Percentiles rank a stretch among this genome's conserved stretches.
Conservation (phyloP, 345 rosid genomes). For the Linum lewisii region DNA sequence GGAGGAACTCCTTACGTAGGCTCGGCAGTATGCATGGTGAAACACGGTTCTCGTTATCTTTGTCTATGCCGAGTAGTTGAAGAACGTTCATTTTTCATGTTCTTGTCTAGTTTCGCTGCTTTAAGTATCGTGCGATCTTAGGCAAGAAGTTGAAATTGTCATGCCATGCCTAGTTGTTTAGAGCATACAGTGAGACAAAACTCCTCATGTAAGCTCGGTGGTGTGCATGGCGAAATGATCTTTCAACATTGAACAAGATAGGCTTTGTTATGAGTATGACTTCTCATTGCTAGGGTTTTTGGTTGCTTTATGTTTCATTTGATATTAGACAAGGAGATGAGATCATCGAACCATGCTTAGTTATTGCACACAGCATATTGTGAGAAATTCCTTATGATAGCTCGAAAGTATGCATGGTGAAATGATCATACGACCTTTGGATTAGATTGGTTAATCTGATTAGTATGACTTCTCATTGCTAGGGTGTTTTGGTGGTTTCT, state of each 20-base stretch:
- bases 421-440: neutral
- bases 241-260: neutral
- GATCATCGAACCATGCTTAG: neutral
- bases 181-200: neutral
- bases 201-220: too few relatives aligned
- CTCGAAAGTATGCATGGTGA: neutral
- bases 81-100: neutral
- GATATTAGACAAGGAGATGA: neutral
- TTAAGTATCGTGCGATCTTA: neutral
- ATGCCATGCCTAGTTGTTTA: neutral
- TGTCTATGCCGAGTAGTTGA: neutral
- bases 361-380: neutral
- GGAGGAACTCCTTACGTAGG: too few relatives aligned
- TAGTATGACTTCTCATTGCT: neutral
- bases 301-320: neutral
- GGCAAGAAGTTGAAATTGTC: neutral
- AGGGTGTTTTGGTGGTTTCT: neutral
- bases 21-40: too few relatives aligned
- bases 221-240: neutral
- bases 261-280: neutral
- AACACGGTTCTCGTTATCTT: too few relatives aligned
- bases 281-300: neutral
- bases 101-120: neutral
- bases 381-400: neutral
- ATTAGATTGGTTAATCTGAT: neutral